phyloP scores from a whole-genome alignment of 202 grass and related monocot genomes.

The Musa balbisiana region DNA sequence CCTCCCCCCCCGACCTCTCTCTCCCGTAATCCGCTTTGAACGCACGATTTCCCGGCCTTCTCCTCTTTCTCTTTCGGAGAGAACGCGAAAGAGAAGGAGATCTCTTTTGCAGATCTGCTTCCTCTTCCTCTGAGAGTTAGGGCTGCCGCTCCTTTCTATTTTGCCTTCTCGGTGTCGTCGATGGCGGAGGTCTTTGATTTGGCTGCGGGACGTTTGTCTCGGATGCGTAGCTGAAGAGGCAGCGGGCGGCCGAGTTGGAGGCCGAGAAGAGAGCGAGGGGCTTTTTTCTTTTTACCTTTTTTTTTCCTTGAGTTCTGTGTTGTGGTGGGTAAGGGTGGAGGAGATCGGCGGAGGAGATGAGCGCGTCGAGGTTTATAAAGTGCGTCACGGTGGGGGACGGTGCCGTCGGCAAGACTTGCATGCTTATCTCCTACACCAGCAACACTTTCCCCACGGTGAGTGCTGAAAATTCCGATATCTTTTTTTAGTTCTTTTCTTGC shows the following conservation, averaged over 20 bases:
- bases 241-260: not conserved
- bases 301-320: not conserved
- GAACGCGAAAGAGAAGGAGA: not conserved
- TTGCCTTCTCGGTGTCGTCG: not conserved
- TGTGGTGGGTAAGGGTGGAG: not conserved
- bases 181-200: not conserved
- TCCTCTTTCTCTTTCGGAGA: too few species aligned
- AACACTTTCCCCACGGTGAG: slow-evolving; percentile 7
- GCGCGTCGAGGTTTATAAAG: not conserved
- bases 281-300: slow-evolving; percentile 1
- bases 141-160: not conserved
- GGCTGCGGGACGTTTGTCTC: not conserved
- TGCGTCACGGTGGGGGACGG: not conserved
- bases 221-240: not conserved
- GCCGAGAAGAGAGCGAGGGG: not conserved
- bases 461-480: not conserved
- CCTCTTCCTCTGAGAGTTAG: not conserved
- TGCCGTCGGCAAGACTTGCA: slow-evolving; percentile 6
- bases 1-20: too few species aligned
- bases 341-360: not conserved
- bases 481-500: not conserved
- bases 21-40: too few species aligned
- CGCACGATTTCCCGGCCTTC: too few species aligned
- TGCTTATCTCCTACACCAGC: not conserved
- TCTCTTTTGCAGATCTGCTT: not conserved